Percentiles rank a stretch among this genome's conserved stretches.
These are phyloP conservation scores for Remersonia thermophila DNA, from an alignment of 2,329 filamentous ascomycete species.

Conservation along the genomic window DNA sequence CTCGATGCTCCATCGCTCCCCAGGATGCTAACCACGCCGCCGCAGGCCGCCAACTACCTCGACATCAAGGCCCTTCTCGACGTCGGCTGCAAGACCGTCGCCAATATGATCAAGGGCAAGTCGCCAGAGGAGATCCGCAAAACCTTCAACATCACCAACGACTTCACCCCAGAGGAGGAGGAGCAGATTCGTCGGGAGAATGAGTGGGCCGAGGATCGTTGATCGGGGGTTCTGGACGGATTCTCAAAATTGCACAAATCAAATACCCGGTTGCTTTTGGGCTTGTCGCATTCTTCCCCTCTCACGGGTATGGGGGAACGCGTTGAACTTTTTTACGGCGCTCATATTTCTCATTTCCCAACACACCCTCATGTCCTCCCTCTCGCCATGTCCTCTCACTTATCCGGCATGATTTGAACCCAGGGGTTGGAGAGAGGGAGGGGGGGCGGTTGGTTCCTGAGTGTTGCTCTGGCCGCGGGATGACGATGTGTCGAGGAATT, in stretches of 20 bases:
- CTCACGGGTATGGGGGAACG: too few species aligned
- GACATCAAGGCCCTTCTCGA: slow-evolving; percentile 98
- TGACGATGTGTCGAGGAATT: too few species aligned
- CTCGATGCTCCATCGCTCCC: neutral
- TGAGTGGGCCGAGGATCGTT: slow-evolving; percentile 80
- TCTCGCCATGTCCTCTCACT: too few species aligned
- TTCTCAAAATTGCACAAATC: neutral
- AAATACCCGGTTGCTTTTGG: neutral
- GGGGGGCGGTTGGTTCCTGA: too few species aligned
- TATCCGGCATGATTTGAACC: too few species aligned
- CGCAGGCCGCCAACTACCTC: slow-evolving; percentile 88
- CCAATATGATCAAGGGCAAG: slow-evolving; percentile 99
- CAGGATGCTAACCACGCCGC: neutral
- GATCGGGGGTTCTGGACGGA: slow-evolving; percentile 19
- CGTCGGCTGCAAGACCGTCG: slow-evolving; percentile 97
- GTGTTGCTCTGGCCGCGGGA: too few species aligned
- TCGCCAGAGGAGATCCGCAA: slow-evolving; percentile 98
- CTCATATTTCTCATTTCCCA: too few species aligned
- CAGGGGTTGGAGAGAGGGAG: too few species aligned
- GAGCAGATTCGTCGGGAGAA: slow-evolving; percentile 92
- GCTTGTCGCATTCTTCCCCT: neutral
- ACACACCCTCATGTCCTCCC: too few species aligned
- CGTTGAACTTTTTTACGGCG: too few species aligned
- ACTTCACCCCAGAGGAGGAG: slow-evolving; percentile 97
- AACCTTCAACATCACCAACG: slow-evolving; percentile 99